Percentiles rank a stretch among this genome's conserved stretches.
Conservation (phyloP, 176 grass and related monocot genomes). For the Zea mays region DNA sequence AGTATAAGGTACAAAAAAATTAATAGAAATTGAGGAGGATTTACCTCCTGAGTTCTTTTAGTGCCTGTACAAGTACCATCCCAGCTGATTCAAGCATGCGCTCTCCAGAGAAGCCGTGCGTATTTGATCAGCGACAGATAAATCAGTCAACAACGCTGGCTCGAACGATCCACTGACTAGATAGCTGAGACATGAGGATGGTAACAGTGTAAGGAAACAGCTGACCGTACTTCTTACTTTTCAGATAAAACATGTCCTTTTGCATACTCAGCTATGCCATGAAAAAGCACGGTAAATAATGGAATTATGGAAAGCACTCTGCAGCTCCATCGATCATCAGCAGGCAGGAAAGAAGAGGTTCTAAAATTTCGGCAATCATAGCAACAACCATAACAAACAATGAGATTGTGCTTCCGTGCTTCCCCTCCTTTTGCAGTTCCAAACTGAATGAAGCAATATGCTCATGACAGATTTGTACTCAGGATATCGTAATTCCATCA, state of each 20-base stretch:
- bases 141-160: constrained; percentile 25
- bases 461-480: not conserved
- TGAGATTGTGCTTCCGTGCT: not conserved
- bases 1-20: not conserved
- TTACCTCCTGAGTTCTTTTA: constrained; percentile 56
- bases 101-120: not conserved
- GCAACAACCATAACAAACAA: not conserved
- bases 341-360: not conserved
- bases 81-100: constrained; percentile 39
- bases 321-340: not conserved
- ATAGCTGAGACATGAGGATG: constrained; percentile 25
- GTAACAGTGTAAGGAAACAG: constrained; percentile 8
- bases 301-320: no score
- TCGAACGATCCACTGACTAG: constrained; percentile 45
- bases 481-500: not conserved
- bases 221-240: not conserved
- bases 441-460: not conserved
- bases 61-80: constrained; percentile 50
- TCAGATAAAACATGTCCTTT: not conserved
- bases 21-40: not conserved
- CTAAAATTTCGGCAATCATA: not conserved
- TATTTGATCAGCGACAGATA: constrained; percentile 28
- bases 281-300: not conserved
- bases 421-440: not conserved
- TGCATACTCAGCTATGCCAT: not conserved